phyloP scores from a whole-genome alignment of 2,329 filamentous ascomycete species.

The Penicillium capsulatum region DNA sequence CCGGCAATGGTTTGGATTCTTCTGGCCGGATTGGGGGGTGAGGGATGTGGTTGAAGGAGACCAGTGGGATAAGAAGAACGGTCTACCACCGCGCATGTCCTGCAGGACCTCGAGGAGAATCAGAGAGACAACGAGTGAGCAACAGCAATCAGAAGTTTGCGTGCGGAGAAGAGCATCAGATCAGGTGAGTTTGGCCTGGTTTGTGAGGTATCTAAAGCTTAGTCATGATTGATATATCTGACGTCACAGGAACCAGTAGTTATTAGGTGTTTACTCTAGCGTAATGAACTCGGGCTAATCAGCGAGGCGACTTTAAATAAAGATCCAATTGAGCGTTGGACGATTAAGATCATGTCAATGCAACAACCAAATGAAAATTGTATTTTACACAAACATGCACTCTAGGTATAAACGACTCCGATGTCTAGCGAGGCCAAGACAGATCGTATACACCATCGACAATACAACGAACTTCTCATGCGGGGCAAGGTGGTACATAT shows the following conservation, averaged over 20 bases:
- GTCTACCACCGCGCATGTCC: constrained; percentile 2
- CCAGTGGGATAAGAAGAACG: constrained; percentile 3
- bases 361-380: constrained; percentile 18
- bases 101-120: constrained; percentile 7
- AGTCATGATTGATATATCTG: constrained; percentile 11
- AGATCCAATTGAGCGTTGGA: too few relatives aligned
- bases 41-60: constrained; percentile 1
- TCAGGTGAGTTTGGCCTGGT: constrained; percentile 22
- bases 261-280: not conserved
- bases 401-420: constrained; percentile 28
- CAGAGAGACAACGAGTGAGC: constrained; percentile 5
- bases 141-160: constrained; percentile 18
- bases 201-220: constrained; percentile 13
- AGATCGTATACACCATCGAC: constrained; percentile 22
- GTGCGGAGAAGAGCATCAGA: constrained; percentile 26
- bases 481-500: constrained; percentile 23
- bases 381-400: constrained; percentile 25
- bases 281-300: too few relatives aligned
- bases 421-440: constrained; percentile 15
- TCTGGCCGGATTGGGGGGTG: constrained; percentile 7
- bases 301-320: too few relatives aligned
- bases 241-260: constrained; percentile 10
- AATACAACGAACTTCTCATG: constrained; percentile 26
- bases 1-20: constrained; percentile 9
- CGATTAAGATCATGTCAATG: too few relatives aligned